Conservation (phyloP, 2,329 filamentous ascomycete genomes). For the Trichoderma breve region DNA sequence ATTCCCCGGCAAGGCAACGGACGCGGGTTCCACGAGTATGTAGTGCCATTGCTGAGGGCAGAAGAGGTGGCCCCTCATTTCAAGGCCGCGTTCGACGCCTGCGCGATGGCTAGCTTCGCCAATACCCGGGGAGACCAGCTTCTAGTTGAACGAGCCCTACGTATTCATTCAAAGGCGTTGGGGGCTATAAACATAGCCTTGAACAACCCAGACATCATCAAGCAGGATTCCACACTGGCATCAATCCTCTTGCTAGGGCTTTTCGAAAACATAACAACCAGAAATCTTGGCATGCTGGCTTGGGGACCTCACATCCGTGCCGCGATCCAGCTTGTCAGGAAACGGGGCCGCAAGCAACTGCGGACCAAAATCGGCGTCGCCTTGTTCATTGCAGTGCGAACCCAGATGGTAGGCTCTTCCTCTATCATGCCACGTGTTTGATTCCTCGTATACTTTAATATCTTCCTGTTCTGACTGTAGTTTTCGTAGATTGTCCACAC, state of each 20-base stretch:
- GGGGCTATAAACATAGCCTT: constrained; percentile 53
- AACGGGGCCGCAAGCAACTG: constrained; percentile 55
- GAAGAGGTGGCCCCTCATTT: constrained; percentile 48
- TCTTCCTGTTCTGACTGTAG: background rate
- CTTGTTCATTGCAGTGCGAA: constrained; percentile 59
- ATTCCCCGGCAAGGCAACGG: constrained; percentile 49
- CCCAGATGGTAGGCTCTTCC: constrained; percentile 51
- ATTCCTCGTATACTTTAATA: background rate
- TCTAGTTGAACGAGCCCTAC: constrained; percentile 43
- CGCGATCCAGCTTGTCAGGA: constrained; percentile 59
- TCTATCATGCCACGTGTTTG: background rate
- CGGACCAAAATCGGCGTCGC: constrained; percentile 51
- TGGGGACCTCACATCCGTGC: constrained; percentile 66
- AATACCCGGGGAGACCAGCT: constrained; percentile 40
- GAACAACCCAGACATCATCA: constrained; percentile 47
- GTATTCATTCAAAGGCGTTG: constrained; percentile 55
- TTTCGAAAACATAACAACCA: constrained; percentile 60
- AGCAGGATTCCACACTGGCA: constrained; percentile 57
- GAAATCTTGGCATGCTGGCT: constrained; percentile 52
- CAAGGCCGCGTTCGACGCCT: constrained; percentile 57
- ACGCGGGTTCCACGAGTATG: constrained; percentile 58
- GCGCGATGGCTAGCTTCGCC: constrained; percentile 55
- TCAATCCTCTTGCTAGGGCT: constrained; percentile 59
- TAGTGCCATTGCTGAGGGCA: constrained; percentile 53
- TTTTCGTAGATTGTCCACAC: constrained; percentile 53